Base-by-base conservation (phyloP, 805 yeast species). In the Saccharomycopsis synnaedendra region DNA sequence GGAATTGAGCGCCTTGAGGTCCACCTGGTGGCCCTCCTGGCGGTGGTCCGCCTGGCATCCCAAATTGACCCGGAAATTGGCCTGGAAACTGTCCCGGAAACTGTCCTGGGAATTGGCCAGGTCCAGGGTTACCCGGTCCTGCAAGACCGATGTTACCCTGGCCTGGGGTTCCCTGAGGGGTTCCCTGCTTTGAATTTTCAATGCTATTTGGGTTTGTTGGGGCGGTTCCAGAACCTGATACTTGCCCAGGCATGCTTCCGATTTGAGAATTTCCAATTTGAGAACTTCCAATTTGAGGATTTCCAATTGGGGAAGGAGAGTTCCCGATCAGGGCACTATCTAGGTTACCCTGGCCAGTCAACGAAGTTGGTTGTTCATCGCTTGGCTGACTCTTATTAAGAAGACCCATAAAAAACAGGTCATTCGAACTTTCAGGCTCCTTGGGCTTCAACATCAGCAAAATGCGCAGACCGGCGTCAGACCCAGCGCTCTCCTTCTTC, bases 391-490 rank as follows among this genome's bases (percentile, higher is more conserved):
- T 39, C 11, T 32, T 42, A 46, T 42, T 37, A 53, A 75, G 58
- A 47, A 75, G 59, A 4, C 78, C 68, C 62, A 69, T 64, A 55
- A 75, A 71, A 51, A 75, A 75, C 10, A 67, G 58, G 50, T 72
- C 76, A 53, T 61, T 46, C 38, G 49, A 33, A 11, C 29, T 40
- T 29, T 30, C 19, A 29, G 7, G 5, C 27, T 29, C 33, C 28
- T 45, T 28, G 27, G 44, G 39, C 10, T n/a, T 36, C 40, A 51
- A 39, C 49, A 51, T 51, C 5, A 49, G 43, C 10, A 51, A 41
- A 28, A 51, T 47, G 30, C 43, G 41, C 19, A 51, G 47, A 11
- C 54, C 42, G 10, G 54, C 54, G 40, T 32, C 39, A 10, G 30
- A 28, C 11, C 47, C 54, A 19, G 19, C 19, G 19, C 19, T 19